A percentile compares a stretch with the other conserved stretches of the same genome.
Evolutionary conservation across 2,329 filamentous ascomycete genomes (phyloP).

Genomic region (Aureobasidium mangrovei): DNA sequence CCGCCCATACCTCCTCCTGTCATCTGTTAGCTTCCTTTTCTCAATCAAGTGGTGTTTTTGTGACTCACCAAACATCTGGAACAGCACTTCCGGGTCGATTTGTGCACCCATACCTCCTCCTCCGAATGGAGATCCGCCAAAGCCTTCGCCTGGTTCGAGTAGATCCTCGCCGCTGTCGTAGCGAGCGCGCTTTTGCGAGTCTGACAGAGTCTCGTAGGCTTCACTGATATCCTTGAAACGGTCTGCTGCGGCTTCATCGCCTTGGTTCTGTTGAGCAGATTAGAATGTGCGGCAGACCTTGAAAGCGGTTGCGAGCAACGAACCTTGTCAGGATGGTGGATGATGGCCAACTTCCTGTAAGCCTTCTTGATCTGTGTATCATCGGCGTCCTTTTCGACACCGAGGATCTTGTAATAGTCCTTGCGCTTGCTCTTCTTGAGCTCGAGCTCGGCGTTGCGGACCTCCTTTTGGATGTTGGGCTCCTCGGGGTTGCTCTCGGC

Average conservation of each 20-base stretch:
- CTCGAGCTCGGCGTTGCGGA: slow-evolving; percentile 84
- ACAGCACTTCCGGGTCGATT: slow-evolving; percentile 70
- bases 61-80: slow-evolving; percentile 58
- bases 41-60: background rate
- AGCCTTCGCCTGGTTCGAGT: slow-evolving; percentile 74
- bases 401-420: slow-evolving; percentile 98
- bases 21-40: background rate
- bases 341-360: slow-evolving; percentile 87
- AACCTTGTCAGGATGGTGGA: slow-evolving; percentile 85
- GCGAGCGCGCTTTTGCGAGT: slow-evolving; percentile 82
- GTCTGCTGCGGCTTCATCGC: slow-evolving; percentile 72
- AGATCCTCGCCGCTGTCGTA: slow-evolving; percentile 93
- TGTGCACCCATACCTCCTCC: slow-evolving; percentile 39
- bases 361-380: slow-evolving; percentile 90
- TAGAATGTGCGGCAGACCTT: background rate
- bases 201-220: slow-evolving; percentile 91
- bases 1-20: slow-evolving; percentile 8
- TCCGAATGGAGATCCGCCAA: slow-evolving; percentile 51
- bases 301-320: background rate
- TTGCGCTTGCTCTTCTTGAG: slow-evolving; percentile 96
- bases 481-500: slow-evolving; percentile 77
- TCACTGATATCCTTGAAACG: slow-evolving; percentile 98
- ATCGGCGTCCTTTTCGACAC: slow-evolving; percentile 73
- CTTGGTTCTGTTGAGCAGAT: slow-evolving; percentile 54
- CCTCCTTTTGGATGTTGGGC: slow-evolving; percentile 69